phyloP scores from a whole-genome alignment of 1,284 basidiomycete genomes.

The Termitomyces sp. region DNA sequence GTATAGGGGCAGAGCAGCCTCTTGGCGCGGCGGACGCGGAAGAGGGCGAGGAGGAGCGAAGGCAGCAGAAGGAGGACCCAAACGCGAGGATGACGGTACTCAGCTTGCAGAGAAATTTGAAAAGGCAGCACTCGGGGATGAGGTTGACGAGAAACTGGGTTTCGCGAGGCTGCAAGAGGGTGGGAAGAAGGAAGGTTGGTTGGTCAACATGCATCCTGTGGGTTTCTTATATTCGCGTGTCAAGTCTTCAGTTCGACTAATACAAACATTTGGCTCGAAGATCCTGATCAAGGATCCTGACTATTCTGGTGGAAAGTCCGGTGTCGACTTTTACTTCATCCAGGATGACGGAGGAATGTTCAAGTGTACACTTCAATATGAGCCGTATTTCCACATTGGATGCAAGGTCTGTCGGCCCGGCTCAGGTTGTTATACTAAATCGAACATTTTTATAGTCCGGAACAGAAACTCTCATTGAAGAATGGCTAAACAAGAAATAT shows the following conservation, averaged over 20 bases:
- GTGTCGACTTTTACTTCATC: conserved; percentile 97
- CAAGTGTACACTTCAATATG: conserved; percentile 89
- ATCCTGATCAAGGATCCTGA: conserved; percentile 84
- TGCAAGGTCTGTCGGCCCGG: conserved; percentile 66
- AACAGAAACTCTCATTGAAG: conserved; percentile 88
- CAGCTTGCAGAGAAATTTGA: conserved; percentile 82
- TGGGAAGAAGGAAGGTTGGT: conserved; percentile 77
- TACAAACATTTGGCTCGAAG: conserved; percentile 31
- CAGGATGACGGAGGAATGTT: conserved; percentile 96
- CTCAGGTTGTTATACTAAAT: conserved; percentile 4
- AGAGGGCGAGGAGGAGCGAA: conserved; percentile 48
- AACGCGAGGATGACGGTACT: conserved; percentile 84
- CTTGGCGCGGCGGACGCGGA: conserved; percentile 49
- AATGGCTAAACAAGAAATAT: conserved; percentile 93
- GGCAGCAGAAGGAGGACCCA: conserved; percentile 46
- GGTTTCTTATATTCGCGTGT: conserved; percentile 27
- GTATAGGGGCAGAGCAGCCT: conserved; percentile 39
- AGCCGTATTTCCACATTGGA: conserved; percentile 92
- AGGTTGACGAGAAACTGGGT: conserved; percentile 91
- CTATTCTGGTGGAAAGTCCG: conserved; percentile 77
- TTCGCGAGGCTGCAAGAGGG: conserved; percentile 81
- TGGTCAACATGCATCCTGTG: conserved; percentile 98
- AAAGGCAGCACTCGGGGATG: conserved; percentile 69
- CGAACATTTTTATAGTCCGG: conserved; percentile 52
- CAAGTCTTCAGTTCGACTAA: conserved; percentile 1